Percentiles rank a stretch among this genome's conserved stretches.
Conservation (phyloP, 345 rosid genomes). For the Moricandia arvensis region DNA sequence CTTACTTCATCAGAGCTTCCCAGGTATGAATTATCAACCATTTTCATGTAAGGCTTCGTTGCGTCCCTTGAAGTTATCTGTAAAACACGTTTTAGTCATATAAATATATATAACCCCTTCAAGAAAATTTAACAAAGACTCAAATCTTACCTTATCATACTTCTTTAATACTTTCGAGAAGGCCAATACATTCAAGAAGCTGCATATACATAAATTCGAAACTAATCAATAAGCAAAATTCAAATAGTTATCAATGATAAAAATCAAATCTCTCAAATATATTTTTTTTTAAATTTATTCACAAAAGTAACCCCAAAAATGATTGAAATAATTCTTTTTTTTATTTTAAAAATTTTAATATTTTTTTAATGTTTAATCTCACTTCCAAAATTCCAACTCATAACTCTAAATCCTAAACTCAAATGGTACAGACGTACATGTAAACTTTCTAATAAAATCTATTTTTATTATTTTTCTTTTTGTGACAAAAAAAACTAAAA, state of each 20-base stretch:
- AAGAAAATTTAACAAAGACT: not conserved
- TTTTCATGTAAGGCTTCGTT: constrained; percentile 52
- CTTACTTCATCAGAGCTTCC: constrained; percentile 75
- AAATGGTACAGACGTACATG: no score
- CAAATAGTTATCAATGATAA: not conserved
- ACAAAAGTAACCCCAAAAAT: no score
- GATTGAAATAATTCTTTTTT: no score
- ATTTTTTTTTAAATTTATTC: no score
- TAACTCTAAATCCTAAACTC: no score
- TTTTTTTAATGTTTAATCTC: no score
- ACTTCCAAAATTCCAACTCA: no score
- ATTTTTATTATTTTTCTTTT: no score
- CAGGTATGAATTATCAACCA: constrained; percentile 68
- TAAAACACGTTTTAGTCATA: constrained; percentile 18
- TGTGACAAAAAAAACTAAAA: no score
- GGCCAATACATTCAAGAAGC: constrained; percentile 74
- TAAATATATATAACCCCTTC: not conserved
- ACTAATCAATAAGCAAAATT: not conserved
- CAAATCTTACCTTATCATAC: constrained; percentile 68
- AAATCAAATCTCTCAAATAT: no score
- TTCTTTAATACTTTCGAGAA: constrained; percentile 85
- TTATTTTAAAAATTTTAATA: no score
- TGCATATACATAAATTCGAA: constrained; percentile 8
- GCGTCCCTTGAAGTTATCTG: constrained; percentile 66
- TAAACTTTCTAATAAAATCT: no score